These are phyloP conservation scores for Polytrichum commune DNA, from an alignment of 225 moss, liverwort and hornwort species.

Conservation along the genomic window DNA sequence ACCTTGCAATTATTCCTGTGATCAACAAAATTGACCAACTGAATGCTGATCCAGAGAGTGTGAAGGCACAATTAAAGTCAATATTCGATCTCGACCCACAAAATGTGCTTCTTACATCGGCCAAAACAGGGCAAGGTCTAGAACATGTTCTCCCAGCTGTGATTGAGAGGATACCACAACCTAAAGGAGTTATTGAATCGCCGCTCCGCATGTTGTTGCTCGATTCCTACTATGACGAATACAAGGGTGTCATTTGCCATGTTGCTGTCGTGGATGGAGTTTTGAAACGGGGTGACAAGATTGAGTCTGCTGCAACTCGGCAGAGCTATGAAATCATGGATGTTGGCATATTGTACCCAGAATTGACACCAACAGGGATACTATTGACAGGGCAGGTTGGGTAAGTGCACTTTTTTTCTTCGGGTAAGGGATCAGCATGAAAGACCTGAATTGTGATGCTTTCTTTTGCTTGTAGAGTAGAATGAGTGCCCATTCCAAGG, in stretches of 20 bases:
- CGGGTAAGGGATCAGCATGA: background rate
- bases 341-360: slow-evolving; percentile 85
- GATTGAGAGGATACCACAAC: slow-evolving; percentile 75
- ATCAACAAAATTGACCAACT: slow-evolving; percentile 95
- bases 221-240: slow-evolving; percentile 94
- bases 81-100: slow-evolving; percentile 85
- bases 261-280: slow-evolving; percentile 89
- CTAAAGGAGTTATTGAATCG: slow-evolving; percentile 46
- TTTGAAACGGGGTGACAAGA: slow-evolving; percentile 81
- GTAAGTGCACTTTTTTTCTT: slow-evolving; percentile 19
- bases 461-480: no score
- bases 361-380: slow-evolving; percentile 78
- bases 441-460: background rate
- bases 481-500: no score
- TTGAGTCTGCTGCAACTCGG: slow-evolving; percentile 74
- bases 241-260: slow-evolving; percentile 89
- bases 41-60: slow-evolving; percentile 81
- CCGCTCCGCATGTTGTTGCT: slow-evolving; percentile 84
- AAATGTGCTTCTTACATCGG: slow-evolving; percentile 79
- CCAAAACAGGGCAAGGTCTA: slow-evolving; percentile 92
- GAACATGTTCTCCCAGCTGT: slow-evolving; percentile 79
- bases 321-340: slow-evolving; percentile 89
- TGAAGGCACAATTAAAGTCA: slow-evolving; percentile 73
- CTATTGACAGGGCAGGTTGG: slow-evolving; percentile 90
- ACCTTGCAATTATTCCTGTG: slow-evolving; percentile 83